phyloP scores from a whole-genome alignment of 2,329 filamentous ascomycete genomes.

The Calonectria leucothoes region DNA sequence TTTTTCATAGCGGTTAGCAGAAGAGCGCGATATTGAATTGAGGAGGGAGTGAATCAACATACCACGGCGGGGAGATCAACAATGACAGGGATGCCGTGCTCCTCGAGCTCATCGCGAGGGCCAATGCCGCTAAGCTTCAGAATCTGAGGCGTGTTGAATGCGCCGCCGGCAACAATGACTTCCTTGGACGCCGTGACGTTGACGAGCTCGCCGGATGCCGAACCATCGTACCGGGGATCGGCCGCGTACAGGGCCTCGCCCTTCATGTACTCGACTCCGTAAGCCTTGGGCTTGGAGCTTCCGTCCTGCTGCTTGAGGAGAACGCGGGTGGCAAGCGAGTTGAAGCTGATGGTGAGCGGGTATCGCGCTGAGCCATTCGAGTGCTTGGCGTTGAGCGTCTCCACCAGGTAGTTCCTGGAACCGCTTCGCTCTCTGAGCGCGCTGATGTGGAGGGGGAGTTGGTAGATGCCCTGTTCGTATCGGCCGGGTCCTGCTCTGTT shows the following conservation, averaged over 20 bases:
- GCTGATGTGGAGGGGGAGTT: slow-evolving; percentile 43
- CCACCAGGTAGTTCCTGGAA: slow-evolving; percentile 26
- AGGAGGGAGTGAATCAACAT: not conserved
- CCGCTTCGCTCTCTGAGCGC: slow-evolving; percentile 24
- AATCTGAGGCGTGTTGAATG: slow-evolving; percentile 52
- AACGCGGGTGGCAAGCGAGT: slow-evolving; percentile 51
- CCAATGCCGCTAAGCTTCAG: slow-evolving; percentile 63
- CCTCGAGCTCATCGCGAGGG: slow-evolving; percentile 51
- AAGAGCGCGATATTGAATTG: too few relatives aligned
- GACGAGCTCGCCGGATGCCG: slow-evolving; percentile 3
- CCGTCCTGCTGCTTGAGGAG: slow-evolving; percentile 43
- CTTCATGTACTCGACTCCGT: slow-evolving; percentile 49
- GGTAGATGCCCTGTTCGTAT: slow-evolving; percentile 46
- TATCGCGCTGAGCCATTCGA: slow-evolving; percentile 57
- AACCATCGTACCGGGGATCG: slow-evolving; percentile 41
- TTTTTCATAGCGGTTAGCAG: not conserved
- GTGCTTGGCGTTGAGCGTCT: slow-evolving; percentile 53
- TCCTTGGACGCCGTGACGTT: slow-evolving; percentile 32
- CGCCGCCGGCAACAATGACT: slow-evolving; percentile 37
- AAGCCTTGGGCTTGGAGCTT: slow-evolving; percentile 25
- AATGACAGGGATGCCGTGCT: slow-evolving; percentile 54
- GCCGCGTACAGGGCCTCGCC: slow-evolving; percentile 56
- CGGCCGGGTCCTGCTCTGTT: slow-evolving; percentile 37
- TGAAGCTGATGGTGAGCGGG: slow-evolving; percentile 53
- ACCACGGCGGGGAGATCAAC: slow-evolving; percentile 59